Evolutionary conservation across 2,329 filamentous ascomycete genomes (phyloP).

Genomic region (Rhinocladiella similis): DNA sequence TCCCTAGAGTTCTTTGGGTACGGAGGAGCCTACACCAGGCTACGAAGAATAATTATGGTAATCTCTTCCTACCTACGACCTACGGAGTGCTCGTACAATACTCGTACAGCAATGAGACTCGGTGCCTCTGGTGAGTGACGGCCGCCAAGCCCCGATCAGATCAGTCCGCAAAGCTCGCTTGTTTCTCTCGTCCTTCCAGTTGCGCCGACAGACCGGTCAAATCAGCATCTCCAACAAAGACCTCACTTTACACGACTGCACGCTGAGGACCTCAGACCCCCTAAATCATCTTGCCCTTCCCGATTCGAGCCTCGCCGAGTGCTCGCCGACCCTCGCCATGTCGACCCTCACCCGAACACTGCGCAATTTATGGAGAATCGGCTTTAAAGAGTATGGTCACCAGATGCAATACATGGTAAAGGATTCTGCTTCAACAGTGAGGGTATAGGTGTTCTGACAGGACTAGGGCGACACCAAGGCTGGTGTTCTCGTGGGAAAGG

Average conservation of each 20-base stretch:
- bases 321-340: conserved; percentile 55
- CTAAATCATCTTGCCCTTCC: neutral
- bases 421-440: neutral
- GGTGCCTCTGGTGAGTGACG: neutral
- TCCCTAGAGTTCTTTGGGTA: too few relatives aligned
- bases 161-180: neutral
- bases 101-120: neutral
- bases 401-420: conserved; percentile 66
- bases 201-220: neutral
- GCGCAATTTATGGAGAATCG: conserved; percentile 82
- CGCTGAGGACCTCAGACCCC: neutral
- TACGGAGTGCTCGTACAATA: neutral
- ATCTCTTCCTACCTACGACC: too few relatives aligned
- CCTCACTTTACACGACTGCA: neutral
- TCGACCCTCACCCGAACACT: conserved; percentile 87
- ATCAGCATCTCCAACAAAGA: neutral
- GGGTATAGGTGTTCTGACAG: conserved; percentile 5
- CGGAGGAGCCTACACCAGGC: too few relatives aligned
- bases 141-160: neutral
- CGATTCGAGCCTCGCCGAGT: neutral
- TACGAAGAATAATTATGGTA: too few relatives aligned
- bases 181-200: neutral
- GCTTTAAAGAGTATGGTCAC: conserved; percentile 87
- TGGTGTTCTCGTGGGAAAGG: conserved; percentile 78
- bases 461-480: conserved; percentile 89